phyloP scores from a whole-genome alignment of 192 early-diverging fungal species.

The Coemansia sp. region DNA sequence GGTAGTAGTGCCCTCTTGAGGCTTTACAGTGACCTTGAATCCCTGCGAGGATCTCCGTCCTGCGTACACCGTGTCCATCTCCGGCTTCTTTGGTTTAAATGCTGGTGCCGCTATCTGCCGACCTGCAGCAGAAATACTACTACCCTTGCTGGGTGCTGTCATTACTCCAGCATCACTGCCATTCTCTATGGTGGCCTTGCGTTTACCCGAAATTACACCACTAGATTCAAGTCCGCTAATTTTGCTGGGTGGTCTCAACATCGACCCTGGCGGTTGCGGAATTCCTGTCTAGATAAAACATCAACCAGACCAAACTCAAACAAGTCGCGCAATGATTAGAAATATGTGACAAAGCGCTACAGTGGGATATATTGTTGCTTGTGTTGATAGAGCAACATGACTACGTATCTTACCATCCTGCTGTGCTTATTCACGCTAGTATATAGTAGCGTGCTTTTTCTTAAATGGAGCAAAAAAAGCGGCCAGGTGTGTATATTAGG shows the following conservation, averaged over 20 bases:
- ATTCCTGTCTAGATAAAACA: constrained; percentile 14
- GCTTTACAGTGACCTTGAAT: constrained; percentile 39
- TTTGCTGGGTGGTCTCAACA: constrained; percentile 39
- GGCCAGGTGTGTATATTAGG: too few relatives aligned
- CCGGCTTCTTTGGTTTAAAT: constrained; percentile 2
- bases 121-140: constrained; percentile 10
- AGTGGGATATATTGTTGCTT: too few relatives aligned
- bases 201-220: constrained; percentile 12
- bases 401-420: too few relatives aligned
- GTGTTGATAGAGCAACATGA: too few relatives aligned
- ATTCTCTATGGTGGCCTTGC: constrained; percentile 20
- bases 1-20: constrained; percentile 8
- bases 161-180: not conserved
- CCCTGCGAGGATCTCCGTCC: constrained; percentile 46
- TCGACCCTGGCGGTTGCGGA: constrained; percentile 27
- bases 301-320: not conserved
- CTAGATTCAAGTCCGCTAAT: constrained; percentile 21
- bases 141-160: not conserved
- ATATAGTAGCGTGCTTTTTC: too few relatives aligned
- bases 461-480: too few relatives aligned
- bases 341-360: too few relatives aligned
- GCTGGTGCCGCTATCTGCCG: constrained; percentile 18
- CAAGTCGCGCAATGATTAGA: too few relatives aligned
- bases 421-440: too few relatives aligned
- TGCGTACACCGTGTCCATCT: constrained; percentile 22